These are phyloP conservation scores for Alternaria sp. DNA, from an alignment of 2,329 filamentous ascomycete species.

Conservation along the genomic window DNA sequence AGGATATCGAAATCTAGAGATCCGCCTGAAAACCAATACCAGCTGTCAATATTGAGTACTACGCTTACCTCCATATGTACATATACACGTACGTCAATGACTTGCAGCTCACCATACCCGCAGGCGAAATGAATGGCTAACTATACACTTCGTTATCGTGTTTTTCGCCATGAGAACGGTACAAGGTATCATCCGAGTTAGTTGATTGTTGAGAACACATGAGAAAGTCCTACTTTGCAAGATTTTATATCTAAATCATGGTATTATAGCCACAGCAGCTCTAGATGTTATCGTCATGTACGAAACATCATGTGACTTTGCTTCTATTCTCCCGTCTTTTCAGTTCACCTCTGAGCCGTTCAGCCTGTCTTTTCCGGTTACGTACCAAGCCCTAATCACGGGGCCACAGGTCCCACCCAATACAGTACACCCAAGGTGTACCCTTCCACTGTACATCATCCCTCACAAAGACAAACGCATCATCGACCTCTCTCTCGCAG, in stretches of 20 bases:
- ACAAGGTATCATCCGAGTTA: neutral
- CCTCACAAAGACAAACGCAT: neutral
- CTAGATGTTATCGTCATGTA: neutral
- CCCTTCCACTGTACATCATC: neutral
- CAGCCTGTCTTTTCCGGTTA: neutral
- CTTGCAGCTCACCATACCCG: no score
- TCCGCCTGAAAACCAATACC: no score
- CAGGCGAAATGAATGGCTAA: no score
- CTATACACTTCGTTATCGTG: neutral
- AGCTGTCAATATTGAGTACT: neutral
- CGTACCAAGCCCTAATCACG: neutral
- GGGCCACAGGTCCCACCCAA: no score
- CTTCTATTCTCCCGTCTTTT: neutral
- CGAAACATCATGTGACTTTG: rapidly evolving
- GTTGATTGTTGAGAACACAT: neutral
- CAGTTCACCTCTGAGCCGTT: neutral
- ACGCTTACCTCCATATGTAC: neutral
- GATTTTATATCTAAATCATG: no score
- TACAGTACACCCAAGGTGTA: neutral
- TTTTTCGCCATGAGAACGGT: neutral
- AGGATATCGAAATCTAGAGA: neutral
- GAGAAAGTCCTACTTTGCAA: neutral
- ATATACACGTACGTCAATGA: neutral
- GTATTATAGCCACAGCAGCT: neutral
- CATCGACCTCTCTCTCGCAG: neutral